A percentile compares a stretch with the other conserved stretches of the same genome.
Conservation (phyloP, 306 rosid species). For the Dryas drummondii region DNA sequence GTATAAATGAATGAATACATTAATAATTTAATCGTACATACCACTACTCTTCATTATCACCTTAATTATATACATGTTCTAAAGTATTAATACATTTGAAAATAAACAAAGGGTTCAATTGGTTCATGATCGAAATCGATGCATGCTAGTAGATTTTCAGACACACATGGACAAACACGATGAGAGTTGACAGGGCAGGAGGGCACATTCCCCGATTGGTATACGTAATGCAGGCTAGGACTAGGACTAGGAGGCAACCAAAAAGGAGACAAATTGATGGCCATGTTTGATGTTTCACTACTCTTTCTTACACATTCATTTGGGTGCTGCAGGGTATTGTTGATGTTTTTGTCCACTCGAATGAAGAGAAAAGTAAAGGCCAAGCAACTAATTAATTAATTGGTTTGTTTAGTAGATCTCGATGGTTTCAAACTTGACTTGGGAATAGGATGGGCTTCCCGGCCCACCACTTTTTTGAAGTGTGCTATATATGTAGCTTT, state of each 20-base stretch:
- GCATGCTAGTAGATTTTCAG: neutral
- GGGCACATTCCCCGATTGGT: slow-evolving; percentile 35
- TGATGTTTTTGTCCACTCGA: neutral
- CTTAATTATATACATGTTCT: neutral
- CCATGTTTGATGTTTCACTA: slow-evolving; percentile 5
- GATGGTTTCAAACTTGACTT: neutral
- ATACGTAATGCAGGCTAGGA: slow-evolving; percentile 12
- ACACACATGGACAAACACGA: slow-evolving; percentile 11
- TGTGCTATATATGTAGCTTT: neutral
- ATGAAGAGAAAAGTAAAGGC: slow-evolving; percentile 1
- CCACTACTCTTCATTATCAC: neutral
- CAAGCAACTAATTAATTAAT: slow-evolving; percentile 4
- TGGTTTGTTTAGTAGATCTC: neutral
- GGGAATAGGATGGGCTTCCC: neutral
- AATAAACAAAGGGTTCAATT: neutral
- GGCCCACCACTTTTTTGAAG: neutral
- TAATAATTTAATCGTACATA: neutral
- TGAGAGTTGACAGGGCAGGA: slow-evolving; percentile 30
- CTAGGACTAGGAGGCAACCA: slow-evolving; percentile 11
- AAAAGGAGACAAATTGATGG: slow-evolving; percentile 31
- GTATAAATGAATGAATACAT: neutral
- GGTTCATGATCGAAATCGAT: neutral
- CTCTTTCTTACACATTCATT: neutral
- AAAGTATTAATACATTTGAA: neutral
- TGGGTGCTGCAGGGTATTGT: neutral